Conservation (phyloP, 2,329 filamentous ascomycete genomes). For the Mollisiaceae sp. region DNA sequence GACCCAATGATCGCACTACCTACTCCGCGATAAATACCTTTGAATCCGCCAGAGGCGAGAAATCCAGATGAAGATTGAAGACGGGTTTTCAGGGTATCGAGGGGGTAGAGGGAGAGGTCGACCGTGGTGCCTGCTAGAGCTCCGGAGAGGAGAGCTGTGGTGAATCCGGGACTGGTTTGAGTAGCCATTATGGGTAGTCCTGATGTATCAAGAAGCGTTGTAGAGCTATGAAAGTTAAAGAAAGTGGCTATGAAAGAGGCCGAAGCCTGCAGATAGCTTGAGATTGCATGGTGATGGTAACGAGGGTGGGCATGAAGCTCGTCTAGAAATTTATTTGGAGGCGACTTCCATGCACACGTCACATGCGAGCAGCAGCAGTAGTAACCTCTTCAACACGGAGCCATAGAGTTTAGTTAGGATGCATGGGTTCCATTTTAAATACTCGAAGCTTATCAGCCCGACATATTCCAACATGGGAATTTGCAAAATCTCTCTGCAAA, state of each 20-base stretch:
- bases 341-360: slow-evolving; percentile 10
- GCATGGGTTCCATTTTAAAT: not conserved
- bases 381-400: not conserved
- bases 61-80: slow-evolving; percentile 84
- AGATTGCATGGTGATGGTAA: slow-evolving; percentile 28
- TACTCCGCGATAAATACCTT: slow-evolving; percentile 90
- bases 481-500: not conserved
- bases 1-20: slow-evolving; percentile 89
- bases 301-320: slow-evolving; percentile 23
- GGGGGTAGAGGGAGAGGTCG: slow-evolving; percentile 94
- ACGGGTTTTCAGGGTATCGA: slow-evolving; percentile 98
- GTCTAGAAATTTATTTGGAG: slow-evolving; percentile 22
- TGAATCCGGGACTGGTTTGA: slow-evolving; percentile 50
- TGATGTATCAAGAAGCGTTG: not conserved
- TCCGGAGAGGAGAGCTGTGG: slow-evolving; percentile 74
- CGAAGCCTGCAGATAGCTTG: slow-evolving; percentile 31
- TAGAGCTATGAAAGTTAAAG: slow-evolving; percentile 3
- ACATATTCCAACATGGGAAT: not conserved
- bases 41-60: slow-evolving; percentile 83
- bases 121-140: slow-evolving; percentile 93
- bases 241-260: slow-evolving; percentile 25
- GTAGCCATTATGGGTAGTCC: slow-evolving; percentile 16
- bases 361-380: not conserved
- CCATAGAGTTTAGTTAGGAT: not conserved
- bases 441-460: not conserved